A percentile compares a stretch with the other conserved stretches of the same genome.
phyloP scores from a whole-genome alignment of 768 basidiomycete species.

The Leccinellum luteum region DNA sequence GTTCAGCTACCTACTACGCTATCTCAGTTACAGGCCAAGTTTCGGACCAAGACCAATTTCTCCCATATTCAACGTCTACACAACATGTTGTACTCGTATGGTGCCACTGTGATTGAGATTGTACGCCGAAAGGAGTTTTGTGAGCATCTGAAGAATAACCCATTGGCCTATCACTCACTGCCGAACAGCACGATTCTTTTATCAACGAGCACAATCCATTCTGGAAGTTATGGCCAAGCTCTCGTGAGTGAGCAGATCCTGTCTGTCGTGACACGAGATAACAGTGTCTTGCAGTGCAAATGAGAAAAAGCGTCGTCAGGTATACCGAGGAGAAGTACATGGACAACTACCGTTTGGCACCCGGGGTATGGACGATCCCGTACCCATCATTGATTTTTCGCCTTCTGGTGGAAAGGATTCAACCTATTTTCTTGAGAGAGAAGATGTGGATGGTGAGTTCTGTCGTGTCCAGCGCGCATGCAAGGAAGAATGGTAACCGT shows the following conservation, averaged over 20 bases:
- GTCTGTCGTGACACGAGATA: slow-evolving; percentile 1
- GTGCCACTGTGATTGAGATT: slow-evolving; percentile 86
- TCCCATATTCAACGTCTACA: slow-evolving; percentile 89
- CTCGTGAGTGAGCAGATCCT: slow-evolving; percentile 52
- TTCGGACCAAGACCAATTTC: slow-evolving; percentile 79
- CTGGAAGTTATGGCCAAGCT: slow-evolving; percentile 86
- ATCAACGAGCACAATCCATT: slow-evolving; percentile 75
- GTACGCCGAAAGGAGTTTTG: slow-evolving; percentile 89
- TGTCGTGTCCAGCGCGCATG: slow-evolving; percentile 37
- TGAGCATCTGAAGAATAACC: slow-evolving; percentile 33
- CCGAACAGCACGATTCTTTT: slow-evolving; percentile 68
- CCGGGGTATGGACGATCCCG: slow-evolving; percentile 75
- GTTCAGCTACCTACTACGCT: slow-evolving; percentile 69
- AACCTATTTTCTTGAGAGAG: slow-evolving; percentile 63
- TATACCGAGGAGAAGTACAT: slow-evolving; percentile 82
- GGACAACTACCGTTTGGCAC: slow-evolving; percentile 87
- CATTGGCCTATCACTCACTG: slow-evolving; percentile 4
- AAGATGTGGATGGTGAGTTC: slow-evolving; percentile 67
- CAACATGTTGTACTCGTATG: slow-evolving; percentile 89
- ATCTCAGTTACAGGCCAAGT: slow-evolving; percentile 62
- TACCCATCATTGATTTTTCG: slow-evolving; percentile 77
- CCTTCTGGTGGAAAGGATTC: slow-evolving; percentile 62
- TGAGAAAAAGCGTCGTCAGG: slow-evolving; percentile 79
- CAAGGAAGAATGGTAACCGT: slow-evolving; percentile 3
- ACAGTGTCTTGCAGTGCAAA: slow-evolving; percentile 45